A percentile compares a stretch with the other conserved stretches of the same genome.
phyloP scores from a whole-genome alignment of 2,329 filamentous ascomycete genomes.

The Monascus ruber region DNA sequence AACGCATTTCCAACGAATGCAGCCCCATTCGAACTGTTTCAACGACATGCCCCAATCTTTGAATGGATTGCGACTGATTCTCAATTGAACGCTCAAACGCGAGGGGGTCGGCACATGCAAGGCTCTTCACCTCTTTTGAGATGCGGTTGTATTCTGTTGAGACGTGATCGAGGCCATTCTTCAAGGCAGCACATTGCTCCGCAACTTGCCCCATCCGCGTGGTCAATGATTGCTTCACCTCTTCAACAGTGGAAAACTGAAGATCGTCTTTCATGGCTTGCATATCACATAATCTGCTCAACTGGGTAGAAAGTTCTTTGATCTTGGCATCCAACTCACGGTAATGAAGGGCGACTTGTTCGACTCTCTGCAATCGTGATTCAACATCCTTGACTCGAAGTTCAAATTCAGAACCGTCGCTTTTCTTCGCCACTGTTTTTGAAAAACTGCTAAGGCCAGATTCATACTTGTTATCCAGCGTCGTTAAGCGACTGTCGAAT shows the following conservation, averaged over 20 bases:
- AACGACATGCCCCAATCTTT: slow-evolving; percentile 2
- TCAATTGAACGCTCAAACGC: not conserved
- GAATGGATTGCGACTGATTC: slow-evolving; percentile 1
- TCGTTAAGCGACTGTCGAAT: not conserved
- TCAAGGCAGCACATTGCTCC: slow-evolving; percentile 2
- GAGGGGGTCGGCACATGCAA: not conserved
- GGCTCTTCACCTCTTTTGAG: not conserved
- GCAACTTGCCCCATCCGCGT: slow-evolving; percentile 1
- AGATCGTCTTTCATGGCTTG: slow-evolving; percentile 13
- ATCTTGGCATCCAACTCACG: slow-evolving; percentile 1
- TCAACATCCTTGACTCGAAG: slow-evolving; percentile 1
- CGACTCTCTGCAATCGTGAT: not conserved
- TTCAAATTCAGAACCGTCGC: not conserved
- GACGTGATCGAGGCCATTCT: not conserved
- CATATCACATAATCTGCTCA: slow-evolving; percentile 6
- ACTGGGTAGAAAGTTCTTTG: not conserved
- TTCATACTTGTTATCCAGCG: not conserved
- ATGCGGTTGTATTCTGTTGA: not conserved
- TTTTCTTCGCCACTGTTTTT: not conserved
- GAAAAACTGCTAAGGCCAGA: too few species aligned
- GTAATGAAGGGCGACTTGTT: not conserved
- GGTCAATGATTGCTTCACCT: slow-evolving; percentile 4
- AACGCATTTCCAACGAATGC: slow-evolving; percentile 37
- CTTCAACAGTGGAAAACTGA: slow-evolving; percentile 9
- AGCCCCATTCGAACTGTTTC: slow-evolving; percentile 13